phyloP scores from a whole-genome alignment of 768 basidiomycete genomes.

The Pleurotus tuoliensis region DNA sequence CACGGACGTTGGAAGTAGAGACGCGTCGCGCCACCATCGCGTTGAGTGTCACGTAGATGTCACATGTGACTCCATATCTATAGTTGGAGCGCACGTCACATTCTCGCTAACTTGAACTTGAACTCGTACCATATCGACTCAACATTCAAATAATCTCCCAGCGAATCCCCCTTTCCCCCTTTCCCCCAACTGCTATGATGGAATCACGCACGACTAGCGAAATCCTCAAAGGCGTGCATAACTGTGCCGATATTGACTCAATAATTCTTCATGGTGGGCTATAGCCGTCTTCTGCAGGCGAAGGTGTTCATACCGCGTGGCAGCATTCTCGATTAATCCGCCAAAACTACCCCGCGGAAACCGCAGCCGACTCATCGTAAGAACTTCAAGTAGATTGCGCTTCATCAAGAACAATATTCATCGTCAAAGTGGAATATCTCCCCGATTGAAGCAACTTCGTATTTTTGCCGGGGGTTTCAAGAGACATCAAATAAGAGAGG shows the following conservation, averaged over 20 bases:
- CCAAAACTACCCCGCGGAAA: neutral
- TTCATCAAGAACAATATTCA: neutral
- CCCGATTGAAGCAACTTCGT: neutral
- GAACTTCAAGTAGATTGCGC: neutral
- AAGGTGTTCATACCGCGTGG: neutral
- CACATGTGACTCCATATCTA: neutral
- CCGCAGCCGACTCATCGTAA: neutral
- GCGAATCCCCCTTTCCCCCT: neutral
- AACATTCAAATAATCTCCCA: neutral
- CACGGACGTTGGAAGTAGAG: slow-evolving; percentile 3
- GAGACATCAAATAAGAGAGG: too few relatives aligned
- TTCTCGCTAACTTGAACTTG: too few relatives aligned
- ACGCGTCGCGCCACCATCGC: neutral
- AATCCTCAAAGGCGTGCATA: neutral
- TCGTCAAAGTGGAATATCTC: neutral
- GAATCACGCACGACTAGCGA: neutral
- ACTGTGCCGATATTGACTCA: neutral
- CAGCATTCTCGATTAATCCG: neutral
- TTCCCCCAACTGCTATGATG: neutral
- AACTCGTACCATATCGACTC: neutral
- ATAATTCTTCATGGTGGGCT: neutral
- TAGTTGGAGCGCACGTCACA: too few relatives aligned
- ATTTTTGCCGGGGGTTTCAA: neutral
- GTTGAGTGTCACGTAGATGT: neutral
- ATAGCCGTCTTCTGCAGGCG: neutral